Evolutionary conservation across 2,329 filamentous ascomycete genomes (phyloP), one percentile per base, ranked within the genome.

Genomic region (Aspergillus candidus): DNA sequence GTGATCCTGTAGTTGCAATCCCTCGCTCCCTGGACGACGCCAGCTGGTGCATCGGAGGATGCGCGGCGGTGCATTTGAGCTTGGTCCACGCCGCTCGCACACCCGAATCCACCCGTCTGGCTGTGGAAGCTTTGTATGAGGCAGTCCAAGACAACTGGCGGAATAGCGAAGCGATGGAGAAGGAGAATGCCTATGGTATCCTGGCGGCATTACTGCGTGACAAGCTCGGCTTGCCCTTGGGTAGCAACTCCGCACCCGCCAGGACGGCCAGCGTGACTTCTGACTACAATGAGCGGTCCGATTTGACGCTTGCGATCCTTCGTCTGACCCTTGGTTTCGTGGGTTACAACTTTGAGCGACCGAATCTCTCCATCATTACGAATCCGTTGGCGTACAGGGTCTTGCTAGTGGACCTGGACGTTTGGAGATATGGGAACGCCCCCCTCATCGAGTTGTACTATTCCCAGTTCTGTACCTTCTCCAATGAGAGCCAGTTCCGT

Each of bases 81-180:
- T 71, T 97, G 31, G 75, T 98, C 6, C 88, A 96, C 60, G 76
- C 83, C 30, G 84, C 93, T 1, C 74, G 75, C 3, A 83, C 81
- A 0, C 74, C 79, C 6, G 80, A 89, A 38, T 82, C 83, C 35
- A 81, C 90, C 22, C 70, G 90, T 8, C 78, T 86, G 42, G 83
- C 90, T 1, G 82, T 94, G 2, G 82, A 94, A 57, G 85, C 94
- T 57, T 74, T 95, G 18, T 89, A 96, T 50, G 81, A 86, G 52
- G 88, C 87, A 48, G 86, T 96, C 39, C 84, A 86, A 53, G 84
- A 86, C 51, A 97, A 86, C 61, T 98, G 94, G 93, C 80, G 93
- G 51, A 97, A 97, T 54, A 97, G 93, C 54, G 94, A 98, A 63
- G 90, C 93, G 18, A 96, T 98, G 86, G 93, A 98, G 65, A 83